Conservation (phyloP, 2,329 filamentous ascomycete genomes). For the Curvularia hawaiiensis region DNA sequence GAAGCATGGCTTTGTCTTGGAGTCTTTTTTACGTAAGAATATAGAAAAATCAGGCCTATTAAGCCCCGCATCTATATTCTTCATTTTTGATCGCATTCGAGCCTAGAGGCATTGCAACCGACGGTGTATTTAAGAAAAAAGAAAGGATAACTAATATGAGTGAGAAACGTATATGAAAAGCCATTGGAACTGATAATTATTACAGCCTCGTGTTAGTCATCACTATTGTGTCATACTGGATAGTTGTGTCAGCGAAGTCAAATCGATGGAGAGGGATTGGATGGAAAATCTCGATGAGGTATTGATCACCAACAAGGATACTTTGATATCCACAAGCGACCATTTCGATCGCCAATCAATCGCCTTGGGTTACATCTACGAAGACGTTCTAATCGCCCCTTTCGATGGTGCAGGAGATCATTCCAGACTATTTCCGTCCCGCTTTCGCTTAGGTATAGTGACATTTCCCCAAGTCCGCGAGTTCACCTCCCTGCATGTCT, state of each 20-base stretch:
- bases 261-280: background rate
- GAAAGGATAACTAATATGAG: background rate
- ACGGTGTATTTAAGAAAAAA: background rate
- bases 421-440: background rate
- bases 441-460: background rate
- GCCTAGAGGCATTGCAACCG: background rate
- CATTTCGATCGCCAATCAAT: constrained; percentile 1
- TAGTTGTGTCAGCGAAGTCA: background rate
- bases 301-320: background rate
- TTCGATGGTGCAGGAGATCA: constrained; percentile 12
- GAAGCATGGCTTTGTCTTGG: background rate
- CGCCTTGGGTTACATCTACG: background rate
- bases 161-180: background rate
- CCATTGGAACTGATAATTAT: background rate
- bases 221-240: constrained; percentile 9
- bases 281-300: background rate
- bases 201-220: background rate
- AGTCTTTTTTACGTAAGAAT: background rate
- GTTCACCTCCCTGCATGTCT: constrained; percentile 9
- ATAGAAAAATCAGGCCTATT: background rate
- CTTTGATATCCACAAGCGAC: background rate
- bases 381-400: constrained; percentile 2
- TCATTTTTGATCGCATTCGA: background rate
- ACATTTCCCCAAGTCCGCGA: constrained; percentile 8
- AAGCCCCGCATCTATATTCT: background rate